phyloP scores from a whole-genome alignment of 257 asterid species.

The Lithospermum erythrorhizon region DNA sequence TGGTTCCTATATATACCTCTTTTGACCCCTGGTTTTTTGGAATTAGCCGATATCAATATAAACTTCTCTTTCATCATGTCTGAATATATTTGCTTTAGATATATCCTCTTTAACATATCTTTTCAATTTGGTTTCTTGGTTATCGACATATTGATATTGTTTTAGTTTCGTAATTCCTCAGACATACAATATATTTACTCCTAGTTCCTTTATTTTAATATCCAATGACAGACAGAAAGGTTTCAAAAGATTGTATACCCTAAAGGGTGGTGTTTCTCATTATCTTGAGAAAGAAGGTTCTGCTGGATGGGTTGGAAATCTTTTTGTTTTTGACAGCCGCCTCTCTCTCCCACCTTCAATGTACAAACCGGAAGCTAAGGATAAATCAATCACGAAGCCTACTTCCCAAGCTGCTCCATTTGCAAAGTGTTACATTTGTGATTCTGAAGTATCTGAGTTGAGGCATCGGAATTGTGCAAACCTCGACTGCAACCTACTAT shows the following conservation, averaged over 20 bases:
- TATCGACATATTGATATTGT: not conserved
- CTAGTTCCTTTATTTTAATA: not conserved
- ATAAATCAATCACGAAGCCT: slow-evolving; percentile 19
- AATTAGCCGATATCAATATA: no score
- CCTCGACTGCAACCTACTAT: slow-evolving; percentile 90
- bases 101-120: not conserved
- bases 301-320: slow-evolving; percentile 75
- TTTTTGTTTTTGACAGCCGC: slow-evolving; percentile 79
- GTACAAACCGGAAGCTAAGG: slow-evolving; percentile 34
- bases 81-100: not conserved
- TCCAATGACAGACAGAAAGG: slow-evolving; percentile 48
- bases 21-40: no score
- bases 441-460: slow-evolving; percentile 51
- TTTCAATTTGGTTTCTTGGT: not conserved
- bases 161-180: not conserved
- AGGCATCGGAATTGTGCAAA: slow-evolving; percentile 95
- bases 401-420: slow-evolving; percentile 29
- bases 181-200: not conserved
- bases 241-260: slow-evolving; percentile 63
- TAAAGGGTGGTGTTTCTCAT: slow-evolving; percentile 88
- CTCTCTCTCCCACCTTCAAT: slow-evolving; percentile 82
- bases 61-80: not conserved
- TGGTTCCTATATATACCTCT: no score
- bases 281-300: slow-evolving; percentile 73
- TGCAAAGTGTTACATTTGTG: slow-evolving; percentile 66